Evolutionary conservation across 169 alveolate genomes (phyloP).

Genomic region (Plasmodium inui): DNA sequence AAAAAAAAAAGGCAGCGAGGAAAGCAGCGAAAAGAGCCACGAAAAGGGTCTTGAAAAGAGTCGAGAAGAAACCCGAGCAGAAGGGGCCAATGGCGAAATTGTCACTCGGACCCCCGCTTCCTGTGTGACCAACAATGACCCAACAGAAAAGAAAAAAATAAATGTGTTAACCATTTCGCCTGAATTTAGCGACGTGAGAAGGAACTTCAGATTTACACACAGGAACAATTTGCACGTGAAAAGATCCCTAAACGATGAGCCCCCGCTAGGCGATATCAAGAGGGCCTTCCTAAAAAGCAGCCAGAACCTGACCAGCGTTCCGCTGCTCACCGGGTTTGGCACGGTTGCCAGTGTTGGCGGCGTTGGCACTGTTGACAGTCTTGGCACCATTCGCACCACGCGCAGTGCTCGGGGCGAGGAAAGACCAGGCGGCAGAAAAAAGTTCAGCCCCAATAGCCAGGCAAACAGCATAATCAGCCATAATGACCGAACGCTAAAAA

Average conservation of each 20-base stretch:
- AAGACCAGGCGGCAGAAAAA: not conserved
- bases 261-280: not conserved
- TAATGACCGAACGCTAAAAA: slow-evolving; percentile 39
- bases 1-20: slow-evolving; percentile 43
- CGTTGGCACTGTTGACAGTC: not conserved
- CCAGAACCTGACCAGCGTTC: not conserved
- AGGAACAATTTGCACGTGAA: slow-evolving; percentile 12
- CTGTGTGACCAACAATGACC: slow-evolving; percentile 4
- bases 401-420: slow-evolving; percentile 12
- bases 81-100: slow-evolving; percentile 9
- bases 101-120: not conserved
- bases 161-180: slow-evolving; percentile 3
- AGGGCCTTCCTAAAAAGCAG: not conserved
- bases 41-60: not conserved
- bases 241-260: not conserved
- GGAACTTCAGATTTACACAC: not conserved
- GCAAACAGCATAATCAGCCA: slow-evolving; percentile 28
- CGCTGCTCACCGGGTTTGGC: not conserved
- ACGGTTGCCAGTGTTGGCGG: not conserved
- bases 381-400: not conserved
- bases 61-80: slow-evolving; percentile 6
- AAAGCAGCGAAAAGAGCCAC: not conserved
- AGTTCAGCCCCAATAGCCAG: slow-evolving; percentile 15
- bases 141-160: slow-evolving; percentile 13
- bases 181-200: slow-evolving; percentile 15